Conservation (phyloP, 148 eudicot species). For the Diospyros lotus region DNA sequence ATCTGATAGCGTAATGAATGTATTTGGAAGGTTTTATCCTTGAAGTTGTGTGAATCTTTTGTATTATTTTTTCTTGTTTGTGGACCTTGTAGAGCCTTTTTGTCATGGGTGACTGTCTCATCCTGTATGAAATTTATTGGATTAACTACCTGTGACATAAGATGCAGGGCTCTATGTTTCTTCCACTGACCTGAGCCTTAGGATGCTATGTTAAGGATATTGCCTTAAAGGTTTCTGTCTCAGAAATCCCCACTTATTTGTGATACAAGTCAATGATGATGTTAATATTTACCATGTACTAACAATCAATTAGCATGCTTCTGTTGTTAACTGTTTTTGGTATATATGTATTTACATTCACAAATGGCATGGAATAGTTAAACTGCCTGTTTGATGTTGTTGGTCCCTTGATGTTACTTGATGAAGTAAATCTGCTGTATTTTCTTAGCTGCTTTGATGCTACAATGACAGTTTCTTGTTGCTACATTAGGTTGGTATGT, state of each 20-base stretch:
- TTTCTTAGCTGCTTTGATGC: slow-evolving; percentile 1
- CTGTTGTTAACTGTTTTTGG: neutral
- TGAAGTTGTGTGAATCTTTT: too few species aligned
- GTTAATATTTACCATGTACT: neutral
- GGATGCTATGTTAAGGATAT: neutral
- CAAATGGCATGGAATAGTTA: neutral
- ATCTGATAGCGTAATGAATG: too few species aligned
- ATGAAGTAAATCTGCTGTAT: slow-evolving; percentile 2
- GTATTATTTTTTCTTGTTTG: too few species aligned
- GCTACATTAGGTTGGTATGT: slow-evolving; percentile 19
- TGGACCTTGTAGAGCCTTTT: too few species aligned
- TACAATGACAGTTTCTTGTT: slow-evolving; percentile 11
- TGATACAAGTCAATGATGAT: neutral
- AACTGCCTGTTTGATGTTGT: neutral
- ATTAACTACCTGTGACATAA: neutral
- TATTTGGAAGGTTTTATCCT: too few species aligned
- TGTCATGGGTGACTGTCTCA: too few species aligned
- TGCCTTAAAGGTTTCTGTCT: neutral
- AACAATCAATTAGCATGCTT: neutral
- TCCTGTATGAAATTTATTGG: too few species aligned
- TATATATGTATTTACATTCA: neutral
- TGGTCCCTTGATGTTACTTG: slow-evolving; percentile 5
- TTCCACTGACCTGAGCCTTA: neutral
- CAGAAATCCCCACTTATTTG: neutral
- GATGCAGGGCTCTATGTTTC: neutral